These are phyloP conservation scores for Boletus vinaceobasis DNA, from an alignment of 768 basidiomycete species.

Conservation along the genomic window DNA sequence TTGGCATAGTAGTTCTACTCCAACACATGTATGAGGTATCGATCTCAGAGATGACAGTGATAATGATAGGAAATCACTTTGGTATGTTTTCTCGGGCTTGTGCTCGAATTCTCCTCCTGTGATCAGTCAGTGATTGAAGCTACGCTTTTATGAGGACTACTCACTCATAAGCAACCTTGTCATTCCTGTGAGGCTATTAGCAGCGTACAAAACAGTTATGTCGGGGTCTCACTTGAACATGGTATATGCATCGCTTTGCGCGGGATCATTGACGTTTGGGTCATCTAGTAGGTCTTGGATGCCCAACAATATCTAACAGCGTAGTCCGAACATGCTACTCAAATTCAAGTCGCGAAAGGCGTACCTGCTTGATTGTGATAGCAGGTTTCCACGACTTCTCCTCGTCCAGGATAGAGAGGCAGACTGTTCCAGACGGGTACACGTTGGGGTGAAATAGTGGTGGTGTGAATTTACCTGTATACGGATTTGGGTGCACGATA, in stretches of 20 bases:
- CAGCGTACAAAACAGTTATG: background rate
- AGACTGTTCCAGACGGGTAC: conserved; percentile 98
- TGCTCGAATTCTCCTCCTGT: conserved; percentile 71
- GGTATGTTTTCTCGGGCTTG: conserved; percentile 91
- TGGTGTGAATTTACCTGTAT: conserved; percentile 90
- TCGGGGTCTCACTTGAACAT: conserved; percentile 87
- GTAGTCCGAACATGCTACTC: background rate
- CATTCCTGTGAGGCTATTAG: conserved; percentile 59
- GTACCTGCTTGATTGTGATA: conserved; percentile 96
- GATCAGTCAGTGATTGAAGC: background rate
- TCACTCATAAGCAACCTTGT: conserved; percentile 90
- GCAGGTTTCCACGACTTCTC: conserved; percentile 99
- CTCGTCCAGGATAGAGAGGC: conserved; percentile 95
- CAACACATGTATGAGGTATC: conserved; percentile 9
- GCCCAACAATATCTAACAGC: conserved; percentile 80
- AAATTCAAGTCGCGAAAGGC: conserved; percentile 8
- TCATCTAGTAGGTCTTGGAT: conserved; percentile 95
- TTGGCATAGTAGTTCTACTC: conserved; percentile 8
- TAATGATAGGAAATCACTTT: conserved; percentile 46
- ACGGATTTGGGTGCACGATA: conserved; percentile 5
- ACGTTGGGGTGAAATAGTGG: conserved; percentile 98
- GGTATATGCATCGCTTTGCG: conserved; percentile 97
- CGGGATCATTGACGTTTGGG: conserved; percentile 96
- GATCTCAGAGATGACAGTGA: background rate
- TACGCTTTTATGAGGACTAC: conserved; percentile 24